Base-by-base conservation (phyloP, 306 rosid species). In the Glycine tomentella region DNA sequence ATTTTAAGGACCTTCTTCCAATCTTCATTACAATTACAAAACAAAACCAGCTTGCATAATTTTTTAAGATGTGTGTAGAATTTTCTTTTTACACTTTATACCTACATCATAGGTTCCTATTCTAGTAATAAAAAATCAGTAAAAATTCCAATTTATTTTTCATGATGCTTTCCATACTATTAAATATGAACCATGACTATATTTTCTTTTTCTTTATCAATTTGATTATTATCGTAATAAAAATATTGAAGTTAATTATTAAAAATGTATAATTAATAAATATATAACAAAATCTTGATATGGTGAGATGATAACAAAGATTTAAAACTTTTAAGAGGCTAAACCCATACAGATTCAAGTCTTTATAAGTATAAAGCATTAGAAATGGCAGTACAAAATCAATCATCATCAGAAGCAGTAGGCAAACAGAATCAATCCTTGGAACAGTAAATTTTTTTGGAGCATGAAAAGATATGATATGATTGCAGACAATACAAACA, bases 401-500 rank as follows among this genome's bases (percentile, higher is more conserved):
- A 51, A 66, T 46, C 38, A 66, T 46, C 38, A 58, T 42, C 48
- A 51, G 16, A 55, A 9, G 52, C 62, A 76, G 56, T 36, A 84
- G 7, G 49, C 70, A 68, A 59, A 72, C 13, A 80, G 17, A 66
- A 69, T 59, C 51, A 59, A 46, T 58, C 61, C 52, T 45, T 44
- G 52, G n/a, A 71, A 44, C 73, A 49, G 74, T 42, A 50, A 7
- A 62, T 36, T 62, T 63, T 63, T 52, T 69, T 31, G 16, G 64
- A 53, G 58, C 17, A 64, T 38, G 33, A 34, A 82, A 65, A 56
- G n/a, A 42, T 15, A 74, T 7, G 57, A 79, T 7, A 9, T 20
- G 65, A 68, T 16, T 55, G 11, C 48, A 74, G 51, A 52, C 11
- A 16, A 75, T 50, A 51, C 31, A 74, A 71, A n/a, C 40, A 79